Percentiles rank a stretch among this genome's conserved stretches.
These are phyloP conservation scores for Purshia tridentata DNA, from an alignment of 306 rosid species.

Conservation along the genomic window DNA sequence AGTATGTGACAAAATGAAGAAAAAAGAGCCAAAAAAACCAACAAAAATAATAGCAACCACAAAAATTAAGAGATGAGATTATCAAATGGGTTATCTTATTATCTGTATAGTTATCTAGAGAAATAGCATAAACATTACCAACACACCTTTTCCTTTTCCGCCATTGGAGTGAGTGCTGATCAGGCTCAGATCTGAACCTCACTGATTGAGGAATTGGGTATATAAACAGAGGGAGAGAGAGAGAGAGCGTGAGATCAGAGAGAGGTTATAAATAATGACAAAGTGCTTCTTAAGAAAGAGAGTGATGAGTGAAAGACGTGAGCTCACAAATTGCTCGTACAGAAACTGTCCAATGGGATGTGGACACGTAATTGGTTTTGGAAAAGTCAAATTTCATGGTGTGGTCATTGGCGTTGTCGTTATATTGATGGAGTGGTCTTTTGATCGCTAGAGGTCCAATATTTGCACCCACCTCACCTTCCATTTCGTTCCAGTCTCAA, in stretches of 20 bases:
- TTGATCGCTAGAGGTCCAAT: neutral
- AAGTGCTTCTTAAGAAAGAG: neutral
- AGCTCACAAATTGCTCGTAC: neutral
- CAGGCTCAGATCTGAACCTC: neutral
- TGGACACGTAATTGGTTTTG: neutral
- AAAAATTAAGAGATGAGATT: neutral
- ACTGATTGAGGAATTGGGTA: neutral
- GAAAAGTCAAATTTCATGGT: neutral
- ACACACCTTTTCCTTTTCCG: slow-evolving; percentile 15
- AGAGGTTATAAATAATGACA: neutral
- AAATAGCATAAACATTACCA: neutral
- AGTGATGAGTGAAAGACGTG: neutral
- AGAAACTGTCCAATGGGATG: neutral
- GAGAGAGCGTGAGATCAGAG: neutral
- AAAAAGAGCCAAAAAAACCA: neutral
- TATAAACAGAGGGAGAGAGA: neutral
- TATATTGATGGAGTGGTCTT: neutral
- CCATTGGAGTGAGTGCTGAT: slow-evolving; percentile 4
- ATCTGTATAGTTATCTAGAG: neutral
- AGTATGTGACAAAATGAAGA: neutral
- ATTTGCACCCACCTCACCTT: slow-evolving; percentile 4
- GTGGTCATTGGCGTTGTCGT: neutral
- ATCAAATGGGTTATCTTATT: no score
- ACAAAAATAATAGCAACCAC: neutral
- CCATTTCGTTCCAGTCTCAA: neutral